These are phyloP conservation scores for Entophlyctis luteolus DNA, from an alignment of 192 early-diverging fungal species.

Conservation along the genomic window DNA sequence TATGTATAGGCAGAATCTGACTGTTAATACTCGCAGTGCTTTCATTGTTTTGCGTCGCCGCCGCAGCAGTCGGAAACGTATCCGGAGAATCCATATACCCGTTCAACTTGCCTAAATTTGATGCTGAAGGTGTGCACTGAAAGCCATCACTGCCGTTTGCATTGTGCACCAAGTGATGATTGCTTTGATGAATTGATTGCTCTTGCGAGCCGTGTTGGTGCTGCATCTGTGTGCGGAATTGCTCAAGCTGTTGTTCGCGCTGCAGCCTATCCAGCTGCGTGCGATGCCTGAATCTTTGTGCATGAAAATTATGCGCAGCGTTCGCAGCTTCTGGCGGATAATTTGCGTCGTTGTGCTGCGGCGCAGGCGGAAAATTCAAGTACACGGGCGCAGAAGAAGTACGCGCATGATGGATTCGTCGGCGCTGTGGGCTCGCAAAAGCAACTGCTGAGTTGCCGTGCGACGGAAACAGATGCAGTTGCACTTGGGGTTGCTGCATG, in stretches of 20 bases:
- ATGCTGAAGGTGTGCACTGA: too few species aligned
- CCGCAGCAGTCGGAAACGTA: not conserved
- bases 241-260: not conserved
- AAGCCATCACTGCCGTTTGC: too few species aligned
- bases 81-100: too few species aligned
- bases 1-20: slow-evolving; percentile 22
- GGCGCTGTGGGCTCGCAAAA: not conserved
- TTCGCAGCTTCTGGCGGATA: not conserved
- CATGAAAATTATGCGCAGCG: not conserved
- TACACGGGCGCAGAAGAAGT: not conserved
- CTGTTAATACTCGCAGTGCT: not conserved
- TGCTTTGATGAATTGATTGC: too few species aligned
- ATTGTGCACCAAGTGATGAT: too few species aligned
- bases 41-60: slow-evolving; percentile 1
- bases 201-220: too few species aligned
- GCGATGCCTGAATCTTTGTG: not conserved
- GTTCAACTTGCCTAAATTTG: too few species aligned
- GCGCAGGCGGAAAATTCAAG: too few species aligned
- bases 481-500: not conserved
- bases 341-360: too few species aligned
- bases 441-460: too few species aligned
- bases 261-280: not conserved
- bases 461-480: too few species aligned
- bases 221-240: too few species aligned
- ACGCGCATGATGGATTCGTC: not conserved